These are phyloP conservation scores for Athelia psychrophila DNA, from an alignment of 1,284 basidiomycete genomes.

Conservation along the genomic window DNA sequence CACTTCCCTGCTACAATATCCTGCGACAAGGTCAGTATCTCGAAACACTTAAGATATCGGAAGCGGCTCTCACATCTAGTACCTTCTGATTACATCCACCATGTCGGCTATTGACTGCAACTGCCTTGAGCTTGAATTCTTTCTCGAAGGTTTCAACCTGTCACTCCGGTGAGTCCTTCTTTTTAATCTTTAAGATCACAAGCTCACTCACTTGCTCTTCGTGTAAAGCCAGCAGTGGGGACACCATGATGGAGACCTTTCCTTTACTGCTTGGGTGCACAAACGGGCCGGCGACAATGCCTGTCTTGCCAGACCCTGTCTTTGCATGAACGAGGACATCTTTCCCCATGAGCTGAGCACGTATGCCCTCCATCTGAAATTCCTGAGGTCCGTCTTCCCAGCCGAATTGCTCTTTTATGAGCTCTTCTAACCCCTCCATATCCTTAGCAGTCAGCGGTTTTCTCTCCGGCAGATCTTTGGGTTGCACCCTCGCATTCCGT, in stretches of 20 bases:
- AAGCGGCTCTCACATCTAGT: slow-evolving; percentile 6
- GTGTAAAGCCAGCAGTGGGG: slow-evolving; percentile 13
- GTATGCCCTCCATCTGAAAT: slow-evolving; percentile 20
- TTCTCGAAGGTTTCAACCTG: slow-evolving; percentile 13
- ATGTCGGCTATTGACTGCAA: slow-evolving; percentile 13
- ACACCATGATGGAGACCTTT: slow-evolving; percentile 9
- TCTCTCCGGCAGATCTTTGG: not conserved
- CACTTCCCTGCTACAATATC: slow-evolving; percentile 24
- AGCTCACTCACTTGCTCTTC: slow-evolving; percentile 11
- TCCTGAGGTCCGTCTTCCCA: slow-evolving; percentile 6
- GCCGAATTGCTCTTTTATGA: slow-evolving; percentile 10
- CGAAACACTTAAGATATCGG: not conserved
- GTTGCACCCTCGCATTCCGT: too few relatives aligned
- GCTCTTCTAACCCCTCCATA: slow-evolving; percentile 7
- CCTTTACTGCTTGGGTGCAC: slow-evolving; percentile 16
- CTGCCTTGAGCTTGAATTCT: slow-evolving; percentile 11
- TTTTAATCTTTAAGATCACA: not conserved
- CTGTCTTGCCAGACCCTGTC: slow-evolving; percentile 32
- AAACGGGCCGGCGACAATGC: slow-evolving; percentile 29
- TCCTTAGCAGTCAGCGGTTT: slow-evolving; percentile 2
- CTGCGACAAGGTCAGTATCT: slow-evolving; percentile 14
- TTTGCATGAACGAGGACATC: slow-evolving; percentile 32
- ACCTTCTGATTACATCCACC: slow-evolving; percentile 13
- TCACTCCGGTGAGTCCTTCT: too few relatives aligned
- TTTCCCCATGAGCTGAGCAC: slow-evolving; percentile 18